phyloP scores from a whole-genome alignment of 768 basidiomycete genomes.

The Lanmaoa pseudosensibilis region DNA sequence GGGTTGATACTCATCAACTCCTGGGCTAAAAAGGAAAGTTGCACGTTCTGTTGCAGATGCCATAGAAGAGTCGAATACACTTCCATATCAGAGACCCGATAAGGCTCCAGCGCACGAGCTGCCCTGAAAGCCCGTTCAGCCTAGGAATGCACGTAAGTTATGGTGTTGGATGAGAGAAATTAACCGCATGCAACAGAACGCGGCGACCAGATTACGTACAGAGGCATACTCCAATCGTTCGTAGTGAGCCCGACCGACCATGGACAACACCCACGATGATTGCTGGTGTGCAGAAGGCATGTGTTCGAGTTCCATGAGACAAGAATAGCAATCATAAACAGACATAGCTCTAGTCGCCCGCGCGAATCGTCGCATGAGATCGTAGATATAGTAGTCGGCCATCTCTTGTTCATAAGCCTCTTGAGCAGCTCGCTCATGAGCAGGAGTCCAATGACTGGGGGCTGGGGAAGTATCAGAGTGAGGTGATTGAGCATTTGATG shows the following conservation, averaged over 20 bases:
- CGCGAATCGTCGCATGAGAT: slow-evolving; percentile 79
- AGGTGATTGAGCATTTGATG: slow-evolving; percentile 57
- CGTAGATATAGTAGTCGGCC: slow-evolving; percentile 82
- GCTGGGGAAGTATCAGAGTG: slow-evolving; percentile 64
- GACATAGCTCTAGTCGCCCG: slow-evolving; percentile 73
- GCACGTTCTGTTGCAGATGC: slow-evolving; percentile 84
- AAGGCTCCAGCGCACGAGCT: slow-evolving; percentile 83
- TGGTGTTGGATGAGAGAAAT: slow-evolving; percentile 15
- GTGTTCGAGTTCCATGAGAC: slow-evolving; percentile 72
- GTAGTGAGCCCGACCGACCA: slow-evolving; percentile 86
- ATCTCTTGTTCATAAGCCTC: slow-evolving; percentile 69
- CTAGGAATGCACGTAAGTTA: slow-evolving; percentile 43
- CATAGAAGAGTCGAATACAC: slow-evolving; percentile 94
- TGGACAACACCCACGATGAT: slow-evolving; percentile 74
- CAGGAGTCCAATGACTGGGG: slow-evolving; percentile 60
- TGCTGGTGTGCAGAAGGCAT: slow-evolving; percentile 73
- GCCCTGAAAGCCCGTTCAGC: slow-evolving; percentile 87
- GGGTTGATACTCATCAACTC: slow-evolving; percentile 84
- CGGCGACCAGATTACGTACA: slow-evolving; percentile 50
- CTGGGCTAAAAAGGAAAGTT: slow-evolving; percentile 90
- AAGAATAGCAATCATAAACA: slow-evolving; percentile 72
- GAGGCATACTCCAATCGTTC: slow-evolving; percentile 86
- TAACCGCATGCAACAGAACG: slow-evolving; percentile 7
- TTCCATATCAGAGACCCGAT: slow-evolving; percentile 91
- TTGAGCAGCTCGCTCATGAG: slow-evolving; percentile 69